Base-by-base conservation (phyloP, 257 asterid species). In the Orobanche coerulescens region DNA sequence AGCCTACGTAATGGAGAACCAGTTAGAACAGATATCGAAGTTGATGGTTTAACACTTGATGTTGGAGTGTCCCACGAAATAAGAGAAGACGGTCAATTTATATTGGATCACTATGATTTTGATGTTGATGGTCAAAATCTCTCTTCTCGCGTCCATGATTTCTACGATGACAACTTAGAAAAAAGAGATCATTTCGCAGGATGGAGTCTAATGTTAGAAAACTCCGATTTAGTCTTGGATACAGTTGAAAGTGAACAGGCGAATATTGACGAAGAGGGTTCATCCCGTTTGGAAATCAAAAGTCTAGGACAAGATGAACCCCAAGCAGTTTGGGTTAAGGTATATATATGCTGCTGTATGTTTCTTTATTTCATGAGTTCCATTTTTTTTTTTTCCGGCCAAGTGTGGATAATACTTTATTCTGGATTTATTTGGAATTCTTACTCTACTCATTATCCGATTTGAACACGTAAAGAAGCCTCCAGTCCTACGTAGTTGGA, bases 241-340 rank as follows among this genome's bases (percentile, higher is more conserved):
- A 75, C 79, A 37, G 53, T 19, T 58, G 94, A 74, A 73, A 72
- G 71, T 55, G 82, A 76, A 58, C 64, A 55, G 63, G 56, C 71
- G 50, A 62, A 65, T 67, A 67, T 65, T 62, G 64, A 62, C 75
- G 82, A 62, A 64, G 88, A 77, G 76, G 70, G 70, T 54, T 65
- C 78, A 61, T 75, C 75, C 42, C 75, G 54, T 55, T 66, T 77
- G 0, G 85, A 73, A 59, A 71, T 74, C 44, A 76, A 70, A 67
- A 76, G 68, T 65, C 69, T 84, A n/a, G 92, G 82, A 76, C 75
- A 61, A 57, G 97, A 80, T 65, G 90, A 83, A 57, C 77, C 96
- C 50, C 74, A 77, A 63, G 95, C 99, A 16, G 96, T 93, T 58
- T 93, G 99, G 99, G 97, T 89, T 44, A 93, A 93, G 97, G 99